Conservation (phyloP, 1,284 basidiomycete species). For the Cryptococcus sp. region DNA sequence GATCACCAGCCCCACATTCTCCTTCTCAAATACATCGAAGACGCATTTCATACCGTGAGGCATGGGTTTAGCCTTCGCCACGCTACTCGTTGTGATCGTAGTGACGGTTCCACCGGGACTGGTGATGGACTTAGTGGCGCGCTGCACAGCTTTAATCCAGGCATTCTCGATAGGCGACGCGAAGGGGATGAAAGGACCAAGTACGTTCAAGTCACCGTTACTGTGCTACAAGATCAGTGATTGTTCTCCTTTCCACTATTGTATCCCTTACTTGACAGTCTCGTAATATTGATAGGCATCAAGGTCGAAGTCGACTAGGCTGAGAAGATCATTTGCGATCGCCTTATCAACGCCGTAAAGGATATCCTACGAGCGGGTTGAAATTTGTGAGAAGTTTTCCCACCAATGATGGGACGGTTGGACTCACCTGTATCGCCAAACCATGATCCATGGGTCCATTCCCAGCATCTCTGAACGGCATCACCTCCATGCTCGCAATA, state of each 20-base stretch:
- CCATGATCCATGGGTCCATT: constrained; percentile 90
- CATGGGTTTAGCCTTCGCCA: constrained; percentile 58
- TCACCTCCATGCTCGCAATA: constrained; percentile 84
- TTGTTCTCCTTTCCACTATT: background rate
- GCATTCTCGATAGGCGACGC: constrained; percentile 75
- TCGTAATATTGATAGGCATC: constrained; percentile 75
- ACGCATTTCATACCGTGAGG: constrained; percentile 81
- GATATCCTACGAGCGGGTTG: constrained; percentile 61
- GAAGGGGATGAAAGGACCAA: constrained; percentile 83
- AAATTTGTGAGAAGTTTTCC: background rate
- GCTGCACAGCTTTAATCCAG: constrained; percentile 24
- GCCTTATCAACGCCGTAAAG: constrained; percentile 96
- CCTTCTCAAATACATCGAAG: constrained; percentile 85
- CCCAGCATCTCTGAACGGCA: constrained; percentile 95
- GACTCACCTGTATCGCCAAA: constrained; percentile 70
- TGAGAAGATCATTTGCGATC: constrained; percentile 81
- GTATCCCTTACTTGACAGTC: constrained; percentile 66
- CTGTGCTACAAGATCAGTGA: constrained; percentile 23
- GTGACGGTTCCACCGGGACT: constrained; percentile 1
- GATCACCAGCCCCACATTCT: constrained; percentile 86
- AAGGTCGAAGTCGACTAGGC: constrained; percentile 80
- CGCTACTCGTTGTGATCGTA: constrained; percentile 5
- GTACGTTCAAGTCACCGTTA: constrained; percentile 98
- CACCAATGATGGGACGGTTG: background rate
- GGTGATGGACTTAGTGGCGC: background rate